Base-by-base conservation (phyloP, 768 basidiomycete species). In the Thelephora aurantiotincta region DNA sequence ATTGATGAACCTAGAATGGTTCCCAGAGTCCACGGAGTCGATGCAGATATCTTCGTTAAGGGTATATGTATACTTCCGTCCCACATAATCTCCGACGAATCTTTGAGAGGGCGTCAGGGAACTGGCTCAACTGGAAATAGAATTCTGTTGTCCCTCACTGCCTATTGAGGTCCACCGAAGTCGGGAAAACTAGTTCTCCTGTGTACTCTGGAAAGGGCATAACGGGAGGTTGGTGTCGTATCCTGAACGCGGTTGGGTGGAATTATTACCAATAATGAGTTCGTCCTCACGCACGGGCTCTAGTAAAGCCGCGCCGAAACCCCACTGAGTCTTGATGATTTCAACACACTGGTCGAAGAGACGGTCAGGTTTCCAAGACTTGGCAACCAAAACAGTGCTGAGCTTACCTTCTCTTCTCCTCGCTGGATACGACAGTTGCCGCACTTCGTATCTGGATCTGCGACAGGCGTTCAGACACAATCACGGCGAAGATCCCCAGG, bases 1-100 rank as follows among this genome's bases (percentile, higher is more conserved):
- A 54, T 88, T 82, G 46, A 86, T 75, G 53, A 77, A 85, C 12
- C 82, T 68, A n/a, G 80, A 67, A 35, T 69, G 65, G 49, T 85
- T 85, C 3, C 80, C 82, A 0, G 64, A 70, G 33, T 63, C 67
- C 14, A 69, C 60, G 26, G 74, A 65, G 56, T 87, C 84, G n/a
- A 84, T 54, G 6, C 68, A 63, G 23, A 70, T 54, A 0, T 60
- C 58, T 0, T 57, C 37, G 52, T 79, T 73, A 44, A 86, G 57
- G 16, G 64, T 64, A 50, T 82, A 86, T 7, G 77, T 67, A 51
- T 88, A 88, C 50, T 71, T 78, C 35, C 81, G 71, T 4, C 65
- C 58, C 34, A 72, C 66, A 50, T 81, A 72, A 12, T 46, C 49
- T 5, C 73, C 65, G 12, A 75, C 58, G 12, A 66, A 57, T 42